Evolutionary conservation across 2,329 filamentous ascomycete genomes (phyloP), one percentile per base, ranked within the genome.

Genomic region (Neofusicoccum umdonicola): DNA sequence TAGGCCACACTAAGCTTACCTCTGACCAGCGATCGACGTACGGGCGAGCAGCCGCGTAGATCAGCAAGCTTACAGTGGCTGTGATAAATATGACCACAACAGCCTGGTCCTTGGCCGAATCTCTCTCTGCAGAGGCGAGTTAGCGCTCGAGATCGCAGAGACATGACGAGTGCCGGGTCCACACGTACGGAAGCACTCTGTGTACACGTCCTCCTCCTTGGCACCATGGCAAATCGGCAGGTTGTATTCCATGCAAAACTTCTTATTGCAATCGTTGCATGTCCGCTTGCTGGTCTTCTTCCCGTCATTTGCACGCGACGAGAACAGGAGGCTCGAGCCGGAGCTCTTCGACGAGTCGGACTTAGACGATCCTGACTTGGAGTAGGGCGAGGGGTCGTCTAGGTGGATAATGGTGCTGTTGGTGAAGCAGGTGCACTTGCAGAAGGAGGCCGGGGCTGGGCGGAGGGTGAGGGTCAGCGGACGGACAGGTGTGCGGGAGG

Each of bases 391-490:
- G 42, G 69, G 78, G 8, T 81, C 80, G 67, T 87, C 82, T 65
- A 90, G 84, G 17, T 87, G 84, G 68, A 90, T 89, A 60, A 90
- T 88, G 63, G 87, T 89, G 77, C 84, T 87, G 73, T 90, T 89
- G 58, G 82, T 82, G 77, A 86, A 87, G 76, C 88, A 90, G 64
- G 86, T 89, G 74, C 88, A 90, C 84, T 90, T 90, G 83, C 88
- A 90, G 77, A 89, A 90, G 65, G 87, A 88, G 15, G 86, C 85
- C 27, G 83, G 81, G 48, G 81, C 82, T 83, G 37, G 7, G 11
- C 11, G 57, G 35, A 48, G 48, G 27, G 27, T 34, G 37, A 63
- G 41, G 31, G 42, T 50, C 57, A 45, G 60, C 60, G 48, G n/a
- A 19, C 39, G 47, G 58, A 22, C 7, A 17, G 31, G 48, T 13